phyloP scores from a whole-genome alignment of 352 stramenopile genomes.

The Globisporangium irregulare region DNA sequence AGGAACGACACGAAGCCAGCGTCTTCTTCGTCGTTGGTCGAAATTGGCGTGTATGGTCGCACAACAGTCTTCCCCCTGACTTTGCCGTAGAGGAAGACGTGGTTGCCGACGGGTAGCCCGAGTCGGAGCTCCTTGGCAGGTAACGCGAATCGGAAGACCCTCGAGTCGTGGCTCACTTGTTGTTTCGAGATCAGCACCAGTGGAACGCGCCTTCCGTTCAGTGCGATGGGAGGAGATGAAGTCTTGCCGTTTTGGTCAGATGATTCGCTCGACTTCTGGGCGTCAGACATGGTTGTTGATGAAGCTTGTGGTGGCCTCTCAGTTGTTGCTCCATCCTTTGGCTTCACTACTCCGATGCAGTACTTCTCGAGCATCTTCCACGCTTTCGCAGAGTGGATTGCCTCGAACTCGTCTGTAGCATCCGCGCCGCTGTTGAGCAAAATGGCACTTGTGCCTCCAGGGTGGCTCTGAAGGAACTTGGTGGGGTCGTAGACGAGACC shows the following conservation, averaged over 20 bases:
- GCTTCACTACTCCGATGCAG: conserved; percentile 73
- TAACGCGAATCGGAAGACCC: conserved; percentile 87
- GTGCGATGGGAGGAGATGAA: background rate
- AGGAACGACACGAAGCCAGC: conserved; percentile 89
- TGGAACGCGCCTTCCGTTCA: conserved; percentile 23
- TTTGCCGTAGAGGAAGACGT: conserved; percentile 84
- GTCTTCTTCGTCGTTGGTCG: conserved; percentile 78
- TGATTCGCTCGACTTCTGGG: background rate
- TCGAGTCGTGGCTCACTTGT: conserved; percentile 70
- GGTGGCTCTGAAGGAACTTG: conserved; percentile 87
- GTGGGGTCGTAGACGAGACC: conserved; percentile 93
- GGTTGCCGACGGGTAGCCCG: conserved; percentile 88
- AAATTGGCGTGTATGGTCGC: conserved; percentile 88
- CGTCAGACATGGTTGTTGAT: background rate
- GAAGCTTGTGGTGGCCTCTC: background rate
- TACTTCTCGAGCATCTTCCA: conserved; percentile 90
- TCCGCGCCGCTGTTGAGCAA: conserved; percentile 88
- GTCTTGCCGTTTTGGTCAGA: background rate
- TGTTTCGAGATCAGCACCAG: conserved; percentile 49
- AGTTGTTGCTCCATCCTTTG: background rate
- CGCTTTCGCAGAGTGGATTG: conserved; percentile 91
- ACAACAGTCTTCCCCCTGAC: conserved; percentile 82
- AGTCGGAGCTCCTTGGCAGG: conserved; percentile 71
- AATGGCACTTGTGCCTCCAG: conserved; percentile 64
- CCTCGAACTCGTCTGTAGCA: conserved; percentile 92